Percentiles rank a stretch among this genome's conserved stretches.
These are phyloP conservation scores for Erysimum pusillum DNA, from an alignment of 441 rosid genomes.

Conservation along the genomic window DNA sequence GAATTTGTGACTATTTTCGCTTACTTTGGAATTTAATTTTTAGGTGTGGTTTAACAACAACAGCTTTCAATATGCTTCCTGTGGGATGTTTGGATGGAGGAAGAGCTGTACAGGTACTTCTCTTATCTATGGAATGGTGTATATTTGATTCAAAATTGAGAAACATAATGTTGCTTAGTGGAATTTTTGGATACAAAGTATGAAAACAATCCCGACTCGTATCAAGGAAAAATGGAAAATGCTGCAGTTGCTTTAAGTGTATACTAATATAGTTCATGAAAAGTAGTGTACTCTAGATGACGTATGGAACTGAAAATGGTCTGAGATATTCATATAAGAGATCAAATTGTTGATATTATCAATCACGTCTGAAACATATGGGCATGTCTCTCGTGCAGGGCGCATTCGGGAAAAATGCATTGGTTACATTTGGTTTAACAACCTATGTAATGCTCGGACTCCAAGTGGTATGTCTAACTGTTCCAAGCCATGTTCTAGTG, in stretches of 20 bases:
- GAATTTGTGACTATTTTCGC: constrained; percentile 18
- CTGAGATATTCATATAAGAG: constrained; percentile 1
- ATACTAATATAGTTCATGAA: not conserved
- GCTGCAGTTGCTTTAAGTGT: constrained; percentile 9
- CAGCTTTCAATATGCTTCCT: constrained; percentile 98
- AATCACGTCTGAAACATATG: not conserved
- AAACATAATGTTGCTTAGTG: not conserved
- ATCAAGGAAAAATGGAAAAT: constrained; percentile 1
- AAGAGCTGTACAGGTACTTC: constrained; percentile 86
- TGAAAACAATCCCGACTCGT: not conserved
- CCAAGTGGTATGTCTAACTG: constrained; percentile 75
- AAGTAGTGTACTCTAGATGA: not conserved
- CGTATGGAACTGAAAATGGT: constrained; percentile 1
- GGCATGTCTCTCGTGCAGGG: constrained; percentile 59
- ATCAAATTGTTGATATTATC: not conserved
- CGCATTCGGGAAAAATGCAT: constrained; percentile 85
- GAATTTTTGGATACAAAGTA: not conserved
- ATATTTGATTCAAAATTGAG: not conserved
- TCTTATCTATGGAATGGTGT: not conserved
- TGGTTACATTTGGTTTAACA: constrained; percentile 76
- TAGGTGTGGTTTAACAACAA: constrained; percentile 97
- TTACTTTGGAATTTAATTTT: constrained; percentile 36
- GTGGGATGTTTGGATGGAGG: constrained; percentile 98
- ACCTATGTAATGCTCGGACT: constrained; percentile 89
- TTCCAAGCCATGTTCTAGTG: not conserved